phyloP scores from a whole-genome alignment of 2,329 filamentous ascomycete genomes.

The Xylariaceae sp. region DNA sequence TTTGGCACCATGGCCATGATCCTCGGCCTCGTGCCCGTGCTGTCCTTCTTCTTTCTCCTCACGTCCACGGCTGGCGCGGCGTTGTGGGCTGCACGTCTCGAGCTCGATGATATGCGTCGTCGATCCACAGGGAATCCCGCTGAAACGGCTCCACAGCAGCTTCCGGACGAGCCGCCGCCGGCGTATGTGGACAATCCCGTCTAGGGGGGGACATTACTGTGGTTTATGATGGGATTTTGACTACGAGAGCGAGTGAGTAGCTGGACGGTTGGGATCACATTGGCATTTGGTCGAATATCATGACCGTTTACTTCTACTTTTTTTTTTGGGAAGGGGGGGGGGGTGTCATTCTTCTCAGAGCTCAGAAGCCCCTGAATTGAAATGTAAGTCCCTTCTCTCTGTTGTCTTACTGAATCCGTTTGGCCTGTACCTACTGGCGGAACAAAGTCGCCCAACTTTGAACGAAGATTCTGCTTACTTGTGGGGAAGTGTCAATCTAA shows the following conservation, averaged over 20 bases:
- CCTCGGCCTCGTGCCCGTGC: constrained; percentile 77
- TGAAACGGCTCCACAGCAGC: constrained; percentile 19
- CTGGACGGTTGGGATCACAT: background rate
- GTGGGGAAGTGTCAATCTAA: too few relatives aligned
- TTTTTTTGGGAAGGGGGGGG: too few relatives aligned
- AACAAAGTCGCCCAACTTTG: too few relatives aligned
- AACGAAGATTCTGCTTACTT: too few relatives aligned
- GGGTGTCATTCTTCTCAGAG: too few relatives aligned
- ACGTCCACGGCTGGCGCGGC: constrained; percentile 82
- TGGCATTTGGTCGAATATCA: background rate
- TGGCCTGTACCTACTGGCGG: too few relatives aligned
- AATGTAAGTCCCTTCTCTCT: too few relatives aligned
- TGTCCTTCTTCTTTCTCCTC: constrained; percentile 92
- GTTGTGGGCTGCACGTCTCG: constrained; percentile 77
- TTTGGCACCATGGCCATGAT: constrained; percentile 83
- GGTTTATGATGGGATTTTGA: background rate
- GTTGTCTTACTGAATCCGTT: too few relatives aligned
- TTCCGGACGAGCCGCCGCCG: constrained; percentile 33
- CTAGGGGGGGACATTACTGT: constrained; percentile 14
- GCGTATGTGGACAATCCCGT: constrained; percentile 38
- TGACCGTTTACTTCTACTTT: too few relatives aligned
- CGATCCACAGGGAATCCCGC: constrained; percentile 16
- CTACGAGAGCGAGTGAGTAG: background rate
- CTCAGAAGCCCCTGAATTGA: too few relatives aligned
- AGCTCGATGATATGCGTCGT: constrained; percentile 45